These are phyloP conservation scores for Mortierella sp. DNA, from an alignment of 371 early-diverging fungal species.

Conservation along the genomic window DNA sequence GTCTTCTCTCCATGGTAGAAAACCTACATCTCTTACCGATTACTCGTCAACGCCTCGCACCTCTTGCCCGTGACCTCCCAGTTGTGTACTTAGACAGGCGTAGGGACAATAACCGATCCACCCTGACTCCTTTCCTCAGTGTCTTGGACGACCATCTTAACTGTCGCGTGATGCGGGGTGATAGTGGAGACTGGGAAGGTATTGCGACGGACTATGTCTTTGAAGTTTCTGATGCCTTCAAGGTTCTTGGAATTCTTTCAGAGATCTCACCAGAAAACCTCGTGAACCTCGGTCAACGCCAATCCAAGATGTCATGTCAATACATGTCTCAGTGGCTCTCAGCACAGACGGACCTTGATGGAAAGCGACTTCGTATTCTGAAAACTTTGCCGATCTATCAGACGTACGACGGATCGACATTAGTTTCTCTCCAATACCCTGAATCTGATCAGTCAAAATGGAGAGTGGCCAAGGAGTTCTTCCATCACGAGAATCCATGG, in stretches of 20 bases:
- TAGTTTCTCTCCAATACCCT: neutral
- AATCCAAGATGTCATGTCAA: neutral
- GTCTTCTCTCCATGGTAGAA: neutral
- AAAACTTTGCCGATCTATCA: constrained; percentile 19
- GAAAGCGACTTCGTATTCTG: neutral
- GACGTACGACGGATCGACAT: neutral
- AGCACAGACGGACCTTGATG: neutral
- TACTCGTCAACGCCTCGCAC: constrained; percentile 9
- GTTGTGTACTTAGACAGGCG: neutral
- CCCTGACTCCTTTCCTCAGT: neutral
- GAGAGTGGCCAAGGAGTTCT: constrained; percentile 12
- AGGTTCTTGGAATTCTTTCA: neutral
- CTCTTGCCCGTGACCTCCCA: neutral
- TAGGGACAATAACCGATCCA: neutral
- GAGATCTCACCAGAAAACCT: neutral
- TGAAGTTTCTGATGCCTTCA: neutral
- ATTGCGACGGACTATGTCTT: constrained; percentile 9
- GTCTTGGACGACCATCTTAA: constrained; percentile 18
- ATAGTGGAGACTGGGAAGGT: neutral
- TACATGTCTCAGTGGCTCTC: constrained; percentile 12
- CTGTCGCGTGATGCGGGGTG: constrained; percentile 14
- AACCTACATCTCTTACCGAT: constrained; percentile 21
- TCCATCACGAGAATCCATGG: constrained; percentile 18
- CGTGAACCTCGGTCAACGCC: neutral
- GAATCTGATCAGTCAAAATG: neutral